Percentiles rank a stretch among this genome's conserved stretches.
phyloP scores from a whole-genome alignment of 768 basidiomycete genomes.

The Tricholoma bakamatsutake region DNA sequence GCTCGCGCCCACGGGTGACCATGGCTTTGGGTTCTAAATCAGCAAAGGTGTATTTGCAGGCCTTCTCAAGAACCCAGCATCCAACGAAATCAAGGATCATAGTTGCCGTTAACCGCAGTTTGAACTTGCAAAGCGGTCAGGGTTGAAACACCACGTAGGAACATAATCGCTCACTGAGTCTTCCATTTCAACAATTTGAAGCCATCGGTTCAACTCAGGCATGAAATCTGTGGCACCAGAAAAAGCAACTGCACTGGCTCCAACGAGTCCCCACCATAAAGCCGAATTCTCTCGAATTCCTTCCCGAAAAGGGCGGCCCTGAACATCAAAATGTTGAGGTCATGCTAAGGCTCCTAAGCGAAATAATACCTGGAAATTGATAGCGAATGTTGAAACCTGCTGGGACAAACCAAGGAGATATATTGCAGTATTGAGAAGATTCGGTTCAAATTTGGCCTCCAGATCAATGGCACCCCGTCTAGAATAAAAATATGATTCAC shows the following conservation, averaged over 20 bases:
- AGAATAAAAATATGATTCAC: not conserved
- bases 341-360: not conserved
- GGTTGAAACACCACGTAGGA: not conserved
- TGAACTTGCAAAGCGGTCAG: conserved; percentile 59
- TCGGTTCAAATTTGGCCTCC: conserved; percentile 95
- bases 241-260: conserved; percentile 87
- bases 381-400: conserved; percentile 97
- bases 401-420: conserved; percentile 94
- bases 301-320: conserved; percentile 97
- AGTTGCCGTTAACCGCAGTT: conserved; percentile 61
- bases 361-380: conserved; percentile 84
- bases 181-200: conserved; percentile 94
- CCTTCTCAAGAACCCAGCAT: conserved; percentile 78
- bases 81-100: conserved; percentile 90
- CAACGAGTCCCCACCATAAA: conserved; percentile 89
- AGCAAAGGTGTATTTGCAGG: conserved; percentile 84
- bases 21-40: conserved; percentile 80
- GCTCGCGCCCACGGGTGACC: conserved; percentile 78
- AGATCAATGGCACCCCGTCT: conserved; percentile 79
- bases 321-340: conserved; percentile 2
- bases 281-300: conserved; percentile 94
- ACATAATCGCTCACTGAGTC: conserved; percentile 44
- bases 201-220: conserved; percentile 93
- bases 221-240: conserved; percentile 91
- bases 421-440: conserved; percentile 92